A percentile compares a stretch with the other conserved stretches of the same genome.
These are phyloP conservation scores for Malassezia caprae DNA, from an alignment of 1,284 basidiomycete species.

Conservation along the genomic window DNA sequence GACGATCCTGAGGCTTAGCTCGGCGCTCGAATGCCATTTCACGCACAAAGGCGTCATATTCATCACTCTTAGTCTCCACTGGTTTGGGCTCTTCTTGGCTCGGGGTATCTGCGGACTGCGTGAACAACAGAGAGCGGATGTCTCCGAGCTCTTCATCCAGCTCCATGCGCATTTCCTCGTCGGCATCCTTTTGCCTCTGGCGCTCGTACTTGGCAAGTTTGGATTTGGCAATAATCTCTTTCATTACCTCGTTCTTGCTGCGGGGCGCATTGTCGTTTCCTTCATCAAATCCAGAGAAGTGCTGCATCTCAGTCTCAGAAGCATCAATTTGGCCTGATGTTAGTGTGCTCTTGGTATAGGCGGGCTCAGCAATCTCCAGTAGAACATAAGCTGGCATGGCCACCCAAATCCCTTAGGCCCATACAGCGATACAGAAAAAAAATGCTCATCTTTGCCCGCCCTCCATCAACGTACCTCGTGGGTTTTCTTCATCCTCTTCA, in stretches of 20 bases:
- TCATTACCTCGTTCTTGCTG: constrained; percentile 89
- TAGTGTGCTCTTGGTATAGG: not conserved
- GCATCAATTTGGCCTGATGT: constrained; percentile 22
- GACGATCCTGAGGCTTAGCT: constrained; percentile 85
- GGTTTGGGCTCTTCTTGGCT: not conserved
- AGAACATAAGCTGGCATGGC: constrained; percentile 34
- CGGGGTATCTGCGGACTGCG: constrained; percentile 8
- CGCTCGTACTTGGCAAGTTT: constrained; percentile 68
- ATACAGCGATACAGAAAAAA: constrained; percentile 1
- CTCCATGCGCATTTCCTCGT: constrained; percentile 73
- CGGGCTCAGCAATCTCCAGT: constrained; percentile 47
- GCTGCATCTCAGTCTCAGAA: constrained; percentile 41
- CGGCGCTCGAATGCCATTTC: constrained; percentile 86
- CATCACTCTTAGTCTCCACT: constrained; percentile 26
- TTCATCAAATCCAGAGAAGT: constrained; percentile 71
- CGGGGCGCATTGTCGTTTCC: constrained; percentile 59
- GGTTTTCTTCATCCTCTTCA: constrained; percentile 31
- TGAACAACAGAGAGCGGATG: constrained; percentile 62
- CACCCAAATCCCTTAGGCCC: constrained; percentile 4
- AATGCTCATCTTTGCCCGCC: constrained; percentile 8
- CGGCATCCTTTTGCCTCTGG: constrained; percentile 75
- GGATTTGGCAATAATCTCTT: constrained; percentile 93
- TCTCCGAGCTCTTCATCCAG: constrained; percentile 80
- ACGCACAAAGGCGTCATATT: constrained; percentile 81
- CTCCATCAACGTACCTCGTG: constrained; percentile 10